A percentile compares a stretch with the other conserved stretches of the same genome.
These are phyloP conservation scores for Talaromyces sp. DNA, from an alignment of 2,329 filamentous ascomycete species.

Conservation along the genomic window DNA sequence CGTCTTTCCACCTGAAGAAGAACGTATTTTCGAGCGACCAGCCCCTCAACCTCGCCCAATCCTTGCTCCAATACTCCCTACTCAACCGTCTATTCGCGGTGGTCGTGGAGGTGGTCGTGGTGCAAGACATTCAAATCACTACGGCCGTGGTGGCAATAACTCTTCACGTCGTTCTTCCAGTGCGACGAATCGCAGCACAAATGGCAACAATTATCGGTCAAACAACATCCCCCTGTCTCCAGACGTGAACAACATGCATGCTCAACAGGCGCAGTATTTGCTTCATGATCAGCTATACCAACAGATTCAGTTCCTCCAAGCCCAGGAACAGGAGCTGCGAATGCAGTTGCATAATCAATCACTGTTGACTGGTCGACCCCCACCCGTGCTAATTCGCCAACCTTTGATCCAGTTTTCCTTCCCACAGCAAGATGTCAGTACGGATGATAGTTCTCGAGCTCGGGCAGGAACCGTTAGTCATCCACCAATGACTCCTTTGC, in stretches of 20 bases:
- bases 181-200: conserved; percentile 45
- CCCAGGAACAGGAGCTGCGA: conserved; percentile 49
- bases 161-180: conserved; percentile 55
- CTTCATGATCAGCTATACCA: conserved; percentile 49
- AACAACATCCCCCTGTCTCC: conserved; percentile 34
- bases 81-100: conserved; percentile 44
- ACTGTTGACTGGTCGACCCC: conserved; percentile 37
- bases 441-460: conserved; percentile 36
- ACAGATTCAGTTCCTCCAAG: conserved; percentile 49
- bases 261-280: conserved; percentile 46
- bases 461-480: conserved; percentile 39
- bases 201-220: conserved; percentile 31
- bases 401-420: conserved; percentile 42
- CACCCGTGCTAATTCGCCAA: conserved; percentile 40
- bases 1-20: conserved; percentile 79
- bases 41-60: conserved; percentile 55
- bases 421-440: conserved; percentile 32
- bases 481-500: conserved; percentile 30
- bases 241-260: conserved; percentile 41
- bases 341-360: conserved; percentile 47
- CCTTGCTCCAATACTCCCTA: conserved; percentile 41
- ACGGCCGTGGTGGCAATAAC: conserved; percentile 47
- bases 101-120: conserved; percentile 49
- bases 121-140: conserved; percentile 47
- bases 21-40: conserved; percentile 54